Base-by-base conservation (phyloP, 768 basidiomycete genomes). In the Mycena latifolia region DNA sequence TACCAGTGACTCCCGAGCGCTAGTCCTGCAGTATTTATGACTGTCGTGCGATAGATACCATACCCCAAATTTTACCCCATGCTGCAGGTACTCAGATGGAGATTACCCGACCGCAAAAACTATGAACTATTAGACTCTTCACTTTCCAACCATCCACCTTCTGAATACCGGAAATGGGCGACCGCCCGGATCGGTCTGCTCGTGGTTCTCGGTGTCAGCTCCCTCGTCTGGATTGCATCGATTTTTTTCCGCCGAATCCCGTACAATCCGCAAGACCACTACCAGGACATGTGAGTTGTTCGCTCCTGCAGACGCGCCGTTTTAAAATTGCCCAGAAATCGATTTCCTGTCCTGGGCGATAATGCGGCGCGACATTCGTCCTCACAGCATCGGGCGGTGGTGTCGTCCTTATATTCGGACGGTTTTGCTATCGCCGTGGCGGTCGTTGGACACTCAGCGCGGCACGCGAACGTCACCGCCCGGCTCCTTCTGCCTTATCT, bases 401-500 rank as follows among this genome's bases (percentile, higher is more conserved):
- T 76, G 2, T 71, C 77, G 22, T 65, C 75, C 1, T 65, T 78
- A 10, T 77, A 78, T 58, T 74, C 72, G 27, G 74, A 78, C 55
- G 74, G 71, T 3, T 77, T 72, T 53, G 73, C 74, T 33, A 70
- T 76, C 45, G 75, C 71, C 22, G 69, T 71, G 14, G 73, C 77
- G 2, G 77, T 78, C 10, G 63, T 77, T 3, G 76, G 73, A 5
- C 69, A 78, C 48, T 77, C 77, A 7, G 29, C 74, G 4, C 66
- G 60, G 3, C 28, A 50, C 8, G 71, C 72, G 10, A 77, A 78
- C 52, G 64, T 66, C 53, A 73, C 67, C 43, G 72, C 76, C 1
- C 73, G 71, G 3, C 61, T 77, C n/a, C 53, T 75, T 41, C 60
- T 78, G 12, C 70, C 72, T 12, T 80, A 79, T 70, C 71, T 79